Evolutionary conservation across 352 stramenopile genomes (phyloP).

Genomic region (Globisporangium acanthophoron): DNA sequence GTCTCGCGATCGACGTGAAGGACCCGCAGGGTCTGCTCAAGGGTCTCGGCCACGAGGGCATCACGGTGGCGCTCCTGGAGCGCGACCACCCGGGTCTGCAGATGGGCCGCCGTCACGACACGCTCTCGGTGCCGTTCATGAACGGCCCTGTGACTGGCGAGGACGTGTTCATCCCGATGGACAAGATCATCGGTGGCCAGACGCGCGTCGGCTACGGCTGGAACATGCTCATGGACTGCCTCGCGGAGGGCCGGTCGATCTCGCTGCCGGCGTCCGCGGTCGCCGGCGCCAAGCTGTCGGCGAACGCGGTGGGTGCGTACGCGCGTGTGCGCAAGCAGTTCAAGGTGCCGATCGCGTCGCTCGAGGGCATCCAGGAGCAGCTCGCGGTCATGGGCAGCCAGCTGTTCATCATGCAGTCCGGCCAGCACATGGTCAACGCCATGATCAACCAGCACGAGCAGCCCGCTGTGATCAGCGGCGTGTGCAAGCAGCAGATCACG

Average conservation of each 20-base stretch:
- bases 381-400: slow-evolving; percentile 92
- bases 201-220: slow-evolving; percentile 95
- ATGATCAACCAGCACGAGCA: slow-evolving; percentile 99
- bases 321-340: slow-evolving; percentile 97
- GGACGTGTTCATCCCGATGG: slow-evolving; percentile 98
- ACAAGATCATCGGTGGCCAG: slow-evolving; percentile 96
- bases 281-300: slow-evolving; percentile 87
- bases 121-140: slow-evolving; percentile 96
- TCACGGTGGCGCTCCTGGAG: slow-evolving; percentile 96
- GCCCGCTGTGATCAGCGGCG: slow-evolving; percentile 95
- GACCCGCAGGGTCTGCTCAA: slow-evolving; percentile 94
- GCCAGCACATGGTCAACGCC: slow-evolving; percentile 96
- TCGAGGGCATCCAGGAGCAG: slow-evolving; percentile 97
- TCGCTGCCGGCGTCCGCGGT: slow-evolving; percentile 94
- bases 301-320: slow-evolving; percentile 94
- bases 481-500: slow-evolving; percentile 99
- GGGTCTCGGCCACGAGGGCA: slow-evolving; percentile 91
- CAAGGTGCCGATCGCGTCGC: slow-evolving; percentile 96
- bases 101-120: slow-evolving; percentile 96
- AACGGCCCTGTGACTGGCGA: slow-evolving; percentile 96
- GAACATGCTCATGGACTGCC: slow-evolving; percentile 99
- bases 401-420: slow-evolving; percentile 93
- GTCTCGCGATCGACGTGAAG: slow-evolving; percentile 95
- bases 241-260: slow-evolving; percentile 96
- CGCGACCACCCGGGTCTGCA: slow-evolving; percentile 91